phyloP scores from a whole-genome alignment of 169 alveolate species.

The Cryptosporidium bovis region DNA sequence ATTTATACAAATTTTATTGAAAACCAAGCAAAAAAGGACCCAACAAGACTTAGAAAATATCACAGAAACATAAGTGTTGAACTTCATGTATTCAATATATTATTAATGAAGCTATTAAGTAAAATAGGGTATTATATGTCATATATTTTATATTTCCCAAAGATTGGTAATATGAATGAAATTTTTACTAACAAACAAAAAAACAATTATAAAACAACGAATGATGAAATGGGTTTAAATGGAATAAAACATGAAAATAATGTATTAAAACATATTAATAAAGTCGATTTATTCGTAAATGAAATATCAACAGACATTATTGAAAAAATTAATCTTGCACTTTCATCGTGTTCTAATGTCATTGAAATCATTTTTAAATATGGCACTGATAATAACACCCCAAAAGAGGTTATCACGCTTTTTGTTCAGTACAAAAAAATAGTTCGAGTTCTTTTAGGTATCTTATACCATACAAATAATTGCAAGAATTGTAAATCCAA shows the following conservation, averaged over 20 bases:
- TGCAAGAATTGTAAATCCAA: background rate
- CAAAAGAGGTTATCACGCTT: slow-evolving; percentile 19
- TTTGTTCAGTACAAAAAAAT: slow-evolving; percentile 36
- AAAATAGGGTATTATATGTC: slow-evolving; percentile 28
- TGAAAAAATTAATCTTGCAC: background rate
- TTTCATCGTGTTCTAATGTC: slow-evolving; percentile 39
- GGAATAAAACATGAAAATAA: background rate
- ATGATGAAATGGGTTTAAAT: background rate
- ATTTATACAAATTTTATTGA: background rate
- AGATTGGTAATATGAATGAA: slow-evolving; percentile 28
- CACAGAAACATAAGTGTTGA: slow-evolving; percentile 19
- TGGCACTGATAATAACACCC: slow-evolving; percentile 30
- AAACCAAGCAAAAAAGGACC: slow-evolving; percentile 1
- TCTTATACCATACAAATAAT: background rate
- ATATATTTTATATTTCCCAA: slow-evolving; percentile 48
- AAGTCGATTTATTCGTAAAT: slow-evolving; percentile 22
- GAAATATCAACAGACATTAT: slow-evolving; percentile 8
- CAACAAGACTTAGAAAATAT: slow-evolving; percentile 3
- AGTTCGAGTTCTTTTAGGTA: slow-evolving; percentile 16
- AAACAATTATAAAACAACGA: background rate
- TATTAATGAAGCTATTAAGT: slow-evolving; percentile 2
- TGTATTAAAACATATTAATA: background rate
- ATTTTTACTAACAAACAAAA: too few relatives aligned
- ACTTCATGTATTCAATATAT: slow-evolving; percentile 10
- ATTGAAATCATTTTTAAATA: background rate